phyloP scores from a whole-genome alignment of 2,329 filamentous ascomycete genomes.

The Aspergillus ochraceus region DNA sequence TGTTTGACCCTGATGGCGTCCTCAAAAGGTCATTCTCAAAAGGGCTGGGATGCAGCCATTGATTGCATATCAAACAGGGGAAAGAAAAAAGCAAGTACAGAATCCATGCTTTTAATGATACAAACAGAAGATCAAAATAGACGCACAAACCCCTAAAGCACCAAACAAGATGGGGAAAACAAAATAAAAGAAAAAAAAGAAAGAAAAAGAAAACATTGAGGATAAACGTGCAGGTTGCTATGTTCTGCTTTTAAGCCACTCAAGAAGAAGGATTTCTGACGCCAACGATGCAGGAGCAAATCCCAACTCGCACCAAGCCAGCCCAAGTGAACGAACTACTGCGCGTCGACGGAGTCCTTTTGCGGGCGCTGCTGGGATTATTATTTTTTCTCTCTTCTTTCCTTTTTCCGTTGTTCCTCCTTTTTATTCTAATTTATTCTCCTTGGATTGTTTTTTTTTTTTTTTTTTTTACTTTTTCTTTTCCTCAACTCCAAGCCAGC shows the following conservation, averaged over 20 bases:
- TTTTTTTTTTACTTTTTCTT: not conserved
- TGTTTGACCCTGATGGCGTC: too few species aligned
- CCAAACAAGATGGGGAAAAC: not conserved
- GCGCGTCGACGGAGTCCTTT: slow-evolving; percentile 11
- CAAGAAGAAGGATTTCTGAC: slow-evolving; percentile 1
- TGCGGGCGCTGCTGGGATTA: not conserved
- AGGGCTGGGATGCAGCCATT: too few species aligned
- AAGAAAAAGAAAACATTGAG: not conserved
- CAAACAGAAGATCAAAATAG: not conserved
- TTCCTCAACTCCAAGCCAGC: not conserved
- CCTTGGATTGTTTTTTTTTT: not conserved
- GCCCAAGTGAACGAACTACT: slow-evolving; percentile 16
- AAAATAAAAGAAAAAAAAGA: slow-evolving; percentile 1
- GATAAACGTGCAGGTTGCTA: slow-evolving; percentile 18
- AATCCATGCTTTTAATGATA: not conserved
- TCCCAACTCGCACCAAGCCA: too few species aligned
- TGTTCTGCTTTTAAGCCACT: slow-evolving; percentile 4
- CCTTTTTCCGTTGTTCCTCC: slow-evolving; percentile 1
- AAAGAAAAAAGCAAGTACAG: not conserved
- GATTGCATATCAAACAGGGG: not conserved
- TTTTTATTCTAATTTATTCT: too few species aligned
- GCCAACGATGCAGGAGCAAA: slow-evolving; percentile 3
- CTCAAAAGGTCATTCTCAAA: too few species aligned
- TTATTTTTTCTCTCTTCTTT: slow-evolving; percentile 7
- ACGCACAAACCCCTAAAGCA: not conserved